These are phyloP conservation scores for Ophiobolus disseminans DNA, from an alignment of 2,329 filamentous ascomycete genomes.

Conservation along the genomic window DNA sequence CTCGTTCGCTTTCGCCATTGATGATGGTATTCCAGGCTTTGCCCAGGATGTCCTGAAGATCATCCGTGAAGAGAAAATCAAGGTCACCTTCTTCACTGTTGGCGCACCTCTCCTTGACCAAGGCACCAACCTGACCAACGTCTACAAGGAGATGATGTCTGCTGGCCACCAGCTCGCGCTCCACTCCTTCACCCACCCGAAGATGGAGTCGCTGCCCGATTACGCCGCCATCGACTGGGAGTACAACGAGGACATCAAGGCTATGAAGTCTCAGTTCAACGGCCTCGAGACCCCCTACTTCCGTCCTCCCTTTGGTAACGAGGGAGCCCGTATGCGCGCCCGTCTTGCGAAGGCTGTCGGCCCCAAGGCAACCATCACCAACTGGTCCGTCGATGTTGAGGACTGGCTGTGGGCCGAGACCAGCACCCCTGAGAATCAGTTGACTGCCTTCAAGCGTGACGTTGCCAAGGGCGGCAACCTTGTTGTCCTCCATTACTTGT, in stretches of 20 bases:
- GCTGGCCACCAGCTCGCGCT: constrained; percentile 72
- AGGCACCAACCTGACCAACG: constrained; percentile 66
- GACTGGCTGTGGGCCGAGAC: constrained; percentile 73
- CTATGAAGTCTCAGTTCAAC: constrained; percentile 51
- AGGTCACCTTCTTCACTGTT: constrained; percentile 76
- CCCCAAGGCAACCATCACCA: constrained; percentile 64
- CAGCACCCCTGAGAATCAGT: constrained; percentile 69
- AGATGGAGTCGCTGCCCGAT: constrained; percentile 65
- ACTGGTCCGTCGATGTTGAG: constrained; percentile 75
- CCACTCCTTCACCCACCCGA: constrained; percentile 74
- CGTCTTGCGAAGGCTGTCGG: constrained; percentile 59
- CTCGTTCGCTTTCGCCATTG: constrained; percentile 75
- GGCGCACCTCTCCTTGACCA: constrained; percentile 66
- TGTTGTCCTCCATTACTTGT: constrained; percentile 74
- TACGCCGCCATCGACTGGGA: constrained; percentile 67
- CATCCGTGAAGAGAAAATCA: constrained; percentile 66
- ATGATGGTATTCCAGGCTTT: constrained; percentile 68
- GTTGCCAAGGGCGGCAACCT: constrained; percentile 68
- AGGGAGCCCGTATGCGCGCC: constrained; percentile 71
- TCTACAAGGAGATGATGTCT: constrained; percentile 68
- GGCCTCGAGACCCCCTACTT: constrained; percentile 61
- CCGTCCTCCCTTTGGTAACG: constrained; percentile 72
- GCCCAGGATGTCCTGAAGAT: constrained; percentile 68
- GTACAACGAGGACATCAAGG: constrained; percentile 63
- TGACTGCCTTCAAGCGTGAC: constrained; percentile 70